Evolutionary conservation across 2,329 filamentous ascomycete species (phyloP).

Genomic region (Seiridium unicorne): DNA sequence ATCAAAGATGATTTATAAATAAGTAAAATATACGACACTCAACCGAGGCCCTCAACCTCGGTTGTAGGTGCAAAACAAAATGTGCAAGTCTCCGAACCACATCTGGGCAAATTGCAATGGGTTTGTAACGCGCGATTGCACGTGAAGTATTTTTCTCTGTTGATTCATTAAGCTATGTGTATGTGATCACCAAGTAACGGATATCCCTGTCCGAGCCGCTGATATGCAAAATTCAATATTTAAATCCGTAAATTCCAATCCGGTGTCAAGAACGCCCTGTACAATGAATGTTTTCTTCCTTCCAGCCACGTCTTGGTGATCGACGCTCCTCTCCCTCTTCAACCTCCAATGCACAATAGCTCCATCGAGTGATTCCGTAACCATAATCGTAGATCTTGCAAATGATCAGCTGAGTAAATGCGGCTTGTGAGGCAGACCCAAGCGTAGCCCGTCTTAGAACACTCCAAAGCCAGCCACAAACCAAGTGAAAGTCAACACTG

Average conservation of each 20-base stretch:
- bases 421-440: background rate
- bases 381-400: too few species aligned
- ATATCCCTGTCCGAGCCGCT: background rate
- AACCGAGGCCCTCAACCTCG: too few species aligned
- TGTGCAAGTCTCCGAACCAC: too few species aligned
- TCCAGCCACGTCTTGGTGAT: too few species aligned
- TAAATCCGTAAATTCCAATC: background rate
- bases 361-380: too few species aligned
- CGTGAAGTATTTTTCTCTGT: background rate
- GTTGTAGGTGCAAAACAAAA: too few species aligned
- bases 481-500: slow-evolving; percentile 62
- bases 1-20: background rate
- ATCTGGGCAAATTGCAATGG: too few species aligned
- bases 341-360: background rate
- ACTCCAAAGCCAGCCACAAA: slow-evolving; percentile 54
- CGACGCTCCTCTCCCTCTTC: background rate
- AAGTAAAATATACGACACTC: background rate
- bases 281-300: background rate
- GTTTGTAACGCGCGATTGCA: background rate
- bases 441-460: slow-evolving; percentile 19
- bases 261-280: slow-evolving; percentile 5
- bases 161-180: slow-evolving; percentile 8
- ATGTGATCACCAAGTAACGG: background rate
- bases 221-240: background rate
- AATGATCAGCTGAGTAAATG: too few species aligned